Percentiles rank a stretch among this genome's conserved stretches.
These are phyloP conservation scores for Orychophragmus violaceus DNA, from an alignment of 345 rosid species.

Conservation along the genomic window DNA sequence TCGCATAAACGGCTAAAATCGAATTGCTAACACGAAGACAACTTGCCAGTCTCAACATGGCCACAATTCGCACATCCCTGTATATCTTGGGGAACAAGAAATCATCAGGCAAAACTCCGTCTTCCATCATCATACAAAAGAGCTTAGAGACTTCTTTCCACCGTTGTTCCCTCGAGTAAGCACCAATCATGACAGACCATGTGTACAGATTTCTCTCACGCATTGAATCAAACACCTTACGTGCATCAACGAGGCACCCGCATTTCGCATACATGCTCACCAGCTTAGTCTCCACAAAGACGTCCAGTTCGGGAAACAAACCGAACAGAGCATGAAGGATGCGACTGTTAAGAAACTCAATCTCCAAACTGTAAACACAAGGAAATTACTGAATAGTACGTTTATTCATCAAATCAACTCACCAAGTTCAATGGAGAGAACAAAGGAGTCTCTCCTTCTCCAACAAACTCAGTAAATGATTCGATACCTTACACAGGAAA, in stretches of 20 bases:
- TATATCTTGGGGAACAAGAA: slow-evolving; percentile 70
- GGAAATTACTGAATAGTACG: no score
- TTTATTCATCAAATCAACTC: no score
- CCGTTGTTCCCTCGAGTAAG: slow-evolving; percentile 51
- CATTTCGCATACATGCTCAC: slow-evolving; percentile 73
- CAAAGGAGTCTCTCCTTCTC: no score
- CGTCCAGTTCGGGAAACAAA: slow-evolving; percentile 34
- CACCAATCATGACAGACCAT: slow-evolving; percentile 95
- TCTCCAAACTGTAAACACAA: no score
- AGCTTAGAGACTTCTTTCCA: slow-evolving; percentile 66
- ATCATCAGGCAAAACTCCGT: slow-evolving; percentile 62
- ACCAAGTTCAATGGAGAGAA: no score
- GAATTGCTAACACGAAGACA: slow-evolving; percentile 52
- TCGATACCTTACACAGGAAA: no score
- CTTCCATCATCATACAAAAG: slow-evolving; percentile 59
- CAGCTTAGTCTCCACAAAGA: slow-evolving; percentile 61
- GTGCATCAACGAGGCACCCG: slow-evolving; percentile 57
- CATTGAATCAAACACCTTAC: slow-evolving; percentile 64
- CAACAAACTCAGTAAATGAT: no score
- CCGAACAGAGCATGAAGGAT: slow-evolving; percentile 46
- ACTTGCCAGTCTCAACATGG: slow-evolving; percentile 42
- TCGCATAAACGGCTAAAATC: slow-evolving; percentile 66
- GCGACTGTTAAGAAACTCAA: no score
- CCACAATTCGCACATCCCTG: slow-evolving; percentile 77
- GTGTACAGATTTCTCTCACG: slow-evolving; percentile 54